Conservation (phyloP, 345 rosid species). For the Gossypium mustelinum region DNA sequence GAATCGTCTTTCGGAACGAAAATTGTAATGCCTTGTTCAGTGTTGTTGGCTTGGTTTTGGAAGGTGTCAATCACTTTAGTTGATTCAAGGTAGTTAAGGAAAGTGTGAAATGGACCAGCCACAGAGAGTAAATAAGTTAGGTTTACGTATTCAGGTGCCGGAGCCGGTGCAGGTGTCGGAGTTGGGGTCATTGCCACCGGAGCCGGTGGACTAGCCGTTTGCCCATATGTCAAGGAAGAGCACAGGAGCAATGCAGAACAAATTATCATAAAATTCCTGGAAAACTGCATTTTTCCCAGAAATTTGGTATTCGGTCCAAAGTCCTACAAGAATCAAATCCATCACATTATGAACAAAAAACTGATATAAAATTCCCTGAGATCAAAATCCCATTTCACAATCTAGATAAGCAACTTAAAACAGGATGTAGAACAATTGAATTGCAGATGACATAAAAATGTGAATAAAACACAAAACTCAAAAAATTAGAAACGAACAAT, state of each 20-base stretch:
- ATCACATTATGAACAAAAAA: neutral
- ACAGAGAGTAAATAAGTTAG: slow-evolving; percentile 68
- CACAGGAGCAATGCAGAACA: slow-evolving; percentile 32
- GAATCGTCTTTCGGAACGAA: slow-evolving; percentile 85
- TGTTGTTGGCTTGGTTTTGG: slow-evolving; percentile 90
- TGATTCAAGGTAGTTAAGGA: slow-evolving; percentile 67
- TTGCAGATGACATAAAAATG: neutral
- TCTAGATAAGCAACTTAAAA: neutral
- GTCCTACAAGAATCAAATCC: slow-evolving; percentile 32
- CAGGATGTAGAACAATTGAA: slow-evolving; percentile 5
- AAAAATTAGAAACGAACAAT: neutral
- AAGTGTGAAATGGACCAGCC: slow-evolving; percentile 77
- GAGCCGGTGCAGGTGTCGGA: slow-evolving; percentile 64
- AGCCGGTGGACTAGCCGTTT: slow-evolving; percentile 55
- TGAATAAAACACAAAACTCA: slow-evolving; percentile 16
- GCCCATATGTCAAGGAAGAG: slow-evolving; percentile 40
- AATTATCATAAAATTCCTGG: slow-evolving; percentile 33
- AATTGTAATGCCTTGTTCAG: slow-evolving; percentile 79
- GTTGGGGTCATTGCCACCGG: slow-evolving; percentile 28
- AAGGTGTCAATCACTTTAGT: slow-evolving; percentile 76
- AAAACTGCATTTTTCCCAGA: slow-evolving; percentile 34
- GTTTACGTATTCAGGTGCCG: slow-evolving; percentile 59
- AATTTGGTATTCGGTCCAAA: slow-evolving; percentile 21
- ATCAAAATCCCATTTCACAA: slow-evolving; percentile 11
- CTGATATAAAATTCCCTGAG: neutral